Conservation (phyloP, 2,329 filamentous ascomycete species). For the Cladophialophora carrionii region DNA sequence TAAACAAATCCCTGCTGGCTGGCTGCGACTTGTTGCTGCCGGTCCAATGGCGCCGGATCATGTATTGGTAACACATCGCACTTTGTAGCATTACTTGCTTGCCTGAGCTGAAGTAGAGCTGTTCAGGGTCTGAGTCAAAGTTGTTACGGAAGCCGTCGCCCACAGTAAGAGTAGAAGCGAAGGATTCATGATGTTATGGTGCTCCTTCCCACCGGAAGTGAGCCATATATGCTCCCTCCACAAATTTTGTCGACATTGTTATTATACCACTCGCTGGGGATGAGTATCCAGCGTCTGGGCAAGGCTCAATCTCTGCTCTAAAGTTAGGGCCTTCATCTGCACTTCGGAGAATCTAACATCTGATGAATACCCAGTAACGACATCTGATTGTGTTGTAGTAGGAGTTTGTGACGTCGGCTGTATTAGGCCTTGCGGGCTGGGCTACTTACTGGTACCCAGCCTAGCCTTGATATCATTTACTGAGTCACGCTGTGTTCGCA, state of each 20-base stretch:
- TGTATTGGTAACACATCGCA: not conserved
- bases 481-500: no score
- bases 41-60: not conserved
- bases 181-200: not conserved
- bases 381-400: no score
- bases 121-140: not conserved
- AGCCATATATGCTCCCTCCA: not conserved
- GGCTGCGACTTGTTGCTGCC: not conserved
- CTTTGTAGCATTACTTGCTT: not conserved
- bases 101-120: not conserved
- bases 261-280: not conserved
- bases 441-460: no score
- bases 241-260: not conserved
- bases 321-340: no score
- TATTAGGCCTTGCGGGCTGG: no score
- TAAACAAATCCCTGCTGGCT: not conserved
- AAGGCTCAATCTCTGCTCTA: not conserved
- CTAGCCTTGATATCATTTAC: no score
- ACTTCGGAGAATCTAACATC: not conserved
- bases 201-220: not conserved
- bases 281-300: not conserved
- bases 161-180: not conserved
- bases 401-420: no score
- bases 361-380: no score
- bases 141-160: not conserved